Percentiles rank a stretch among this genome's conserved stretches.
These are phyloP conservation scores for Cyclostephanos tholiformis DNA, from an alignment of 108 stramenopile genomes.

Conservation along the genomic window DNA sequence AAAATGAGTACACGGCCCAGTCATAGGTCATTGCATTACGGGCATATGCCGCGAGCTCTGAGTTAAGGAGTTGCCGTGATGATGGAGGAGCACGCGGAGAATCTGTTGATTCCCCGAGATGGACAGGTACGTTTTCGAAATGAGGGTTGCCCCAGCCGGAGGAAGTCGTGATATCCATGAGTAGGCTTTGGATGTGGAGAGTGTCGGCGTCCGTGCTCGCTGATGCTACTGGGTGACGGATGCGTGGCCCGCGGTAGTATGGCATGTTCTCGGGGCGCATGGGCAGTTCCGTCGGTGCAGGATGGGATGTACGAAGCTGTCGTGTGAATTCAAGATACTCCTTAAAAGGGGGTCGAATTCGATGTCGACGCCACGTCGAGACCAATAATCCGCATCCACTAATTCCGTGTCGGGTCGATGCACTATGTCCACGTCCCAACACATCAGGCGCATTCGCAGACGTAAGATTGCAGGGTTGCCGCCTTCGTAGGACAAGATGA, in stretches of 20 bases:
- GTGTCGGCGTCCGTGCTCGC: no score
- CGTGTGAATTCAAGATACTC: neutral
- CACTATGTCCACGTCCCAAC: no score
- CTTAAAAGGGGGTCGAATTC: neutral
- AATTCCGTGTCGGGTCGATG: neutral
- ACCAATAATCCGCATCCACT: neutral
- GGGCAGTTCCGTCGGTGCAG: neutral
- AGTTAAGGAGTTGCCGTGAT: neutral
- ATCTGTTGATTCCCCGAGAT: neutral
- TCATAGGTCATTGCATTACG: neutral
- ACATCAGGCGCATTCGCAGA: no score
- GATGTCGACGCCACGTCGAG: neutral
- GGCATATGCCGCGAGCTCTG: neutral
- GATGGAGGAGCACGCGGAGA: neutral
- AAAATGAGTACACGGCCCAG: conserved; percentile 2
- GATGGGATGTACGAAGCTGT: neutral
- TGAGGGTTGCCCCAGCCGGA: neutral
- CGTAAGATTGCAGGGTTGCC: conserved; percentile 1
- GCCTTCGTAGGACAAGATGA: no score
- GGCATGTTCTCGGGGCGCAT: conserved; percentile 16
- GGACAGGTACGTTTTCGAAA: neutral
- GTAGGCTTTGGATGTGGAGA: no score
- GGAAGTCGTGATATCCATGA: no score
- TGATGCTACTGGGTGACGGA: neutral
- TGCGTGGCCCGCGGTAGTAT: neutral